Evolutionary conservation across 1,284 basidiomycete genomes (phyloP), one percentile per base, ranked within the genome.

Genomic region (Fomitopsis palustris): DNA sequence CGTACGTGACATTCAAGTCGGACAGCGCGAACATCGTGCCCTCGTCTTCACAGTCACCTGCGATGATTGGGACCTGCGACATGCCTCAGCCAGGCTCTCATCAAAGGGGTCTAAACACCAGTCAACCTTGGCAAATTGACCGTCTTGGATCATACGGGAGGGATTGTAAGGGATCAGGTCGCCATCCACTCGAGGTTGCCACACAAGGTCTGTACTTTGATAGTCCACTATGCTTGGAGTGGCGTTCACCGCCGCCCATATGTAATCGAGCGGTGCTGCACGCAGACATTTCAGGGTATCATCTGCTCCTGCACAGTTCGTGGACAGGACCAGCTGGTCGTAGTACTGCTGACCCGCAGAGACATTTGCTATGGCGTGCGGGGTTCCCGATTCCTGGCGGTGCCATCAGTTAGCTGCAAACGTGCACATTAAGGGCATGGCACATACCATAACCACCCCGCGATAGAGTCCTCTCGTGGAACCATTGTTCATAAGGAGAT

Each of bases 281-380:
- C 77, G 73, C 43, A 82, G 70, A 54, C 80, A 82, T 25, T 71
- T 58, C 33, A 82, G 65, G 0, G 75, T 74, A 61, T 80, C 75
- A 0, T 53, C 47, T 0, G 72, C 59, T 4, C 63, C 64, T 0
- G 66, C 42, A 61, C 78, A 78, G 1, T 70, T 70, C 0, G 70
- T 67, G 29, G 68, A 58, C 7, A 64, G 51, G 1, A 77, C 70
- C 10, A 79, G 55, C 19, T 61, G 61, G 59, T 79, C 74, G 55
- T 70, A 78, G 53, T 70, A 72, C 7, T 42, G 53, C 43, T 79
- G 77, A 5, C 68, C 68, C 21, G 66, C 51, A 1, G 68, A 64
- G 42, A 74, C 67, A 52, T 72, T 66, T 19, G 69, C 69, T 5
- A 67, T 61, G 7, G 75, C 70, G n/a, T 69, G 60, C 0, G 75